Base-by-base conservation (phyloP, 192 early-diverging fungal genomes). In the Mortierella alpina region DNA sequence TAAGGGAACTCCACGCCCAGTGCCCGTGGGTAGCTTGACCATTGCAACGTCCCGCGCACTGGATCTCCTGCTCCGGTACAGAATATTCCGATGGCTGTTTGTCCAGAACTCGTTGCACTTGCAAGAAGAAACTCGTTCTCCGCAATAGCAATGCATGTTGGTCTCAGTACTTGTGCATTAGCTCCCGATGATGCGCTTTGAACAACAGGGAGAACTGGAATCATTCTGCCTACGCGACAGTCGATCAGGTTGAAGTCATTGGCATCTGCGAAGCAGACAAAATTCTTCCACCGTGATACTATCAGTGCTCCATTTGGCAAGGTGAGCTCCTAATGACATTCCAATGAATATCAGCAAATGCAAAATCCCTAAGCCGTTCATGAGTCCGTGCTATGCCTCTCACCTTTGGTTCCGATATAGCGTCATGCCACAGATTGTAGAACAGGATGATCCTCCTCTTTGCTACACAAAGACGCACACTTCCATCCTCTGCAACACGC, bases 1-100 rank as follows among this genome's bases (percentile, higher is more conserved):
- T 94, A 95, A 1, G 95, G 95, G 66, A 86, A 93, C 59, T 96
- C 93, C 18, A 94, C 92, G 18, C 88, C 90, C 23, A 82, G 52
- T 41, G 87, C 80, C 40, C 84, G 67, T 20, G 87, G 88, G 60
- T 85, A 86, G 39, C 85, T 85, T 0, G 77, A 67, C 87, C 86
- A 92, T 63, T 84, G 73, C 45, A 87, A 63, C n/a, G 81, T 84
- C 68, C 93, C 94, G 66, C 92, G 84, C 12, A 94, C 85, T 41
- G 95, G 87, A 45, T 95, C 92, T 0, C 95, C 93, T 10, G 70
- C 66, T 8, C 82, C 80, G 45, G 87, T 83, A 6, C 95, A 86
- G 82, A 96, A 94, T 18, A 95, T 86, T 39, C 95, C 95, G 23
- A 96, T 86, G 7, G 88, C 84, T 44, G 83, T 83, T 41, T 90